Percentiles rank a stretch among this genome's conserved stretches.
phyloP scores from a whole-genome alignment of 495 filamentous ascomycete species.

The Aspergillus bridgeri region DNA sequence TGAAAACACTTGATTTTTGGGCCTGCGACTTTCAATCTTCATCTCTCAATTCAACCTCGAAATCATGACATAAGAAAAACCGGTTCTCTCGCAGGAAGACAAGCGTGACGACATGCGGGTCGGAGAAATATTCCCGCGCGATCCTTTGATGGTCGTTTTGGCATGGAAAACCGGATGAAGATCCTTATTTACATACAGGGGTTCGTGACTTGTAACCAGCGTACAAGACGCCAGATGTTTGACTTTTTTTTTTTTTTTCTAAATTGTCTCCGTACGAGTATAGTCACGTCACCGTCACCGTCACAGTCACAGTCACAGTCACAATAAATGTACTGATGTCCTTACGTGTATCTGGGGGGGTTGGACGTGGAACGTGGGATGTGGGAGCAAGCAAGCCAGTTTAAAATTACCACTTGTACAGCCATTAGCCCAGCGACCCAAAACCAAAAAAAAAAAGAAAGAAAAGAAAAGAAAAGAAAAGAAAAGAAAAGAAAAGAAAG shows the following conservation, averaged over 20 bases:
- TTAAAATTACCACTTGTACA: not conserved
- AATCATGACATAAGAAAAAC: not conserved
- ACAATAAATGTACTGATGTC: not conserved
- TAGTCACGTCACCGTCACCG: not conserved
- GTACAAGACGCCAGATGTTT: not conserved
- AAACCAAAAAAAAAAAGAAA: not conserved
- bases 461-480: not conserved
- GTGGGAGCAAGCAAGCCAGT: not conserved
- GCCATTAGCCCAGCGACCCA: not conserved
- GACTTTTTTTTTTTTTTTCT: not conserved
- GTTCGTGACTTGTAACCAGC: not conserved
- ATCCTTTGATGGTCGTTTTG: not conserved
- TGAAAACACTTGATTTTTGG: not conserved
- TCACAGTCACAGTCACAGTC: not conserved
- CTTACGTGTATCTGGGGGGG: not conserved
- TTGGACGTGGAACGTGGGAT: too few relatives aligned
- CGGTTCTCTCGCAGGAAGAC: not conserved
- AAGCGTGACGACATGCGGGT: not conserved
- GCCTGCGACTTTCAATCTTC: not conserved
- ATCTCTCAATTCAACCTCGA: not conserved
- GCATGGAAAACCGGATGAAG: not conserved
- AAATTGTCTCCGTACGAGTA: not conserved
- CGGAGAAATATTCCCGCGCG: not conserved
- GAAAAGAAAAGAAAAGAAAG: not conserved
- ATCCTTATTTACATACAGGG: not conserved